Evolutionary conservation across 257 asterid genomes (phyloP), one percentile per base, ranked within the genome.

Genomic region (Petrea volubilis): DNA sequence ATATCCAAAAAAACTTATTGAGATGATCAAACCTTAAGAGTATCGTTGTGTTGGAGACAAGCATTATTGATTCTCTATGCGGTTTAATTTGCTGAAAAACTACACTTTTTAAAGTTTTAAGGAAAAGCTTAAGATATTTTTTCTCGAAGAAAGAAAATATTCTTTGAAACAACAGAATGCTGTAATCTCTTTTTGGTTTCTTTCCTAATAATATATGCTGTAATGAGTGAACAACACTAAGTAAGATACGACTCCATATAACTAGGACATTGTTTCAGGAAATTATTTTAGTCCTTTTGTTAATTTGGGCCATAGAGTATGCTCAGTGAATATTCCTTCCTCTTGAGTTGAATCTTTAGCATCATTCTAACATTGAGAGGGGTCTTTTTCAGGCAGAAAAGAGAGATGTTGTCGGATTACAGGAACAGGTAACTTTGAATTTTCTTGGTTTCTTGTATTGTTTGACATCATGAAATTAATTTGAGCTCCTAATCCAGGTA

Each of bases 351-450:
- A 25, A 44, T 67, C n/a, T 28, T 62, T 43, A 29, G 13, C 49
- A 68, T 50, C 44, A 43, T 64, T 65, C 77, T 77, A 53, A 80
- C 27, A 43, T 47, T 20, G 14, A 53, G 64, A 31, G 55, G 31
- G 49, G 65, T 78, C 76, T 72, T 75, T 62, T 64, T 68, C 97
- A 92, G 99, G 97, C 96, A 18, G 98, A 95, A 56, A 95, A 90
- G 87, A 92, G 76, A 77, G 99, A 95, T 68, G 76, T 90, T 60
- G 87, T 91, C 59, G 98, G 98, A 57, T 76, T 87, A 80, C 99
- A 90, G 82, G 99, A 95, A 68, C 99, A 92, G 97, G 97, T 93
- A 79, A 55, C 52, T 40, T 17, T 23, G 56, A 73, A 66, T 29
- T 47, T 28, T 59, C 10, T 66, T 52, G 5, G 11, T 36, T 41